These are phyloP conservation scores for Cyberlindnera americana DNA, from an alignment of 805 yeast species.

Conservation along the genomic window DNA sequence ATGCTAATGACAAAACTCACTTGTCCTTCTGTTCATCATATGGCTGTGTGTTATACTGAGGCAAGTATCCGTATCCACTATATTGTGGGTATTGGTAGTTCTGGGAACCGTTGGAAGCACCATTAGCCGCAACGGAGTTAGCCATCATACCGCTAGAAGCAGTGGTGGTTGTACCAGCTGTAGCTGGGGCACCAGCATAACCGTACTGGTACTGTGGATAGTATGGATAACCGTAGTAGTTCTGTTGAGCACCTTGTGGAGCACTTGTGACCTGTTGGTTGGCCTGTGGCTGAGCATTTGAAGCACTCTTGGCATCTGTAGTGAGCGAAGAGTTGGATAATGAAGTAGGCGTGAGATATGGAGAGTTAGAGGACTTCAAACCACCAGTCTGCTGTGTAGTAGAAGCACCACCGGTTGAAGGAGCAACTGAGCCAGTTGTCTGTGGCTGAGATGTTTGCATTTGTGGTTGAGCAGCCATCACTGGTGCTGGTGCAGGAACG, in stretches of 20 bases:
- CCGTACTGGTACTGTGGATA: slow-evolving; percentile 19
- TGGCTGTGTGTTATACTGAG: slow-evolving; percentile 24
- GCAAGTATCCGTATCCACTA: slow-evolving; percentile 24
- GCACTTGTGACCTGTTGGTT: slow-evolving; percentile 6
- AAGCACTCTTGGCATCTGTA: slow-evolving; percentile 7
- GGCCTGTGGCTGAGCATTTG: slow-evolving; percentile 8
- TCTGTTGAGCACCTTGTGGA: slow-evolving; percentile 10
- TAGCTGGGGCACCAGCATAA: slow-evolving; percentile 8
- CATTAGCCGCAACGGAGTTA: slow-evolving; percentile 4
- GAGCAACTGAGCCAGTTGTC: background rate
- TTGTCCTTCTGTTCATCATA: slow-evolving; percentile 27
- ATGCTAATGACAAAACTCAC: slow-evolving; percentile 1
- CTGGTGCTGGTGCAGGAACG: slow-evolving; percentile 11
- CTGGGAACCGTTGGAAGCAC: slow-evolving; percentile 8
- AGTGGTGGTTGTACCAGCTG: slow-evolving; percentile 9
- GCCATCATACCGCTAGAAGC: slow-evolving; percentile 9
- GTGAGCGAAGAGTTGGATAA: slow-evolving; percentile 18
- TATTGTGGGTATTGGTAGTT: slow-evolving; percentile 25
- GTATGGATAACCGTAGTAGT: slow-evolving; percentile 18
- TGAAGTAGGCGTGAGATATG: slow-evolving; percentile 25
- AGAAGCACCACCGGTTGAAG: background rate
- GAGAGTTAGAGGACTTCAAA: slow-evolving; percentile 16
- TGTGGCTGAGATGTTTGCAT: slow-evolving; percentile 5
- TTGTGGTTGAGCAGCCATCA: slow-evolving; percentile 4
- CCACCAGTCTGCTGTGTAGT: slow-evolving; percentile 6